phyloP scores from a whole-genome alignment of 192 early-diverging fungal species.

The Coemansia sp. region DNA sequence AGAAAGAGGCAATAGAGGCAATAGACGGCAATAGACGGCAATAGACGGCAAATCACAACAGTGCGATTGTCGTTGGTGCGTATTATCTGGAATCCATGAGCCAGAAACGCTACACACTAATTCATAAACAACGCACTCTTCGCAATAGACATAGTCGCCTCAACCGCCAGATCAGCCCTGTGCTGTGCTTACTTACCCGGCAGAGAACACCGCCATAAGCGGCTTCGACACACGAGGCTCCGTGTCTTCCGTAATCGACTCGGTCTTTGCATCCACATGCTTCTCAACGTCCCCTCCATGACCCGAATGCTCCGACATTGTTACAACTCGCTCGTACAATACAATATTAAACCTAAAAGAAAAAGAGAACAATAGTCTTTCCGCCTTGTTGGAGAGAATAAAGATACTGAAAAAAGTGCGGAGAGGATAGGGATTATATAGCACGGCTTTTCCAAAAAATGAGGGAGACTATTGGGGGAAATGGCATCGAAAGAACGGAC shows the following conservation, averaged over 20 bases:
- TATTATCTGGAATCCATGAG: too few species aligned
- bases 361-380: neutral
- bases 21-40: neutral
- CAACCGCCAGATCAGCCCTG: neutral
- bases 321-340: neutral
- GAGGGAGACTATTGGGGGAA: too few species aligned
- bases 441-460: too few species aligned
- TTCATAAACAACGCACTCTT: neutral
- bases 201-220: constrained; percentile 38
- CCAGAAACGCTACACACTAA: neutral
- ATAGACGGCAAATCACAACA: neutral
- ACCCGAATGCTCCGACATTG: neutral
- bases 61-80: too few species aligned
- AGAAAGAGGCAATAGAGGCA: neutral
- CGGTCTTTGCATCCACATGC: constrained; percentile 9
- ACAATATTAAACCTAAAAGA: too few species aligned
- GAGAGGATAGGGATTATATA: too few species aligned
- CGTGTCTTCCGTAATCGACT: constrained; percentile 25
- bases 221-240: constrained; percentile 30
- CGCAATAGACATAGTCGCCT: too few species aligned
- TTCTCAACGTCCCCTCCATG: neutral
- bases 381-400: too few species aligned
- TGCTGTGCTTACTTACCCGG: constrained; percentile 29
- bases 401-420: too few species aligned
- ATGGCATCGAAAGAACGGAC: too few species aligned